Conservation (phyloP, 345 rosid species). For the Capsella bursapastoris region DNA sequence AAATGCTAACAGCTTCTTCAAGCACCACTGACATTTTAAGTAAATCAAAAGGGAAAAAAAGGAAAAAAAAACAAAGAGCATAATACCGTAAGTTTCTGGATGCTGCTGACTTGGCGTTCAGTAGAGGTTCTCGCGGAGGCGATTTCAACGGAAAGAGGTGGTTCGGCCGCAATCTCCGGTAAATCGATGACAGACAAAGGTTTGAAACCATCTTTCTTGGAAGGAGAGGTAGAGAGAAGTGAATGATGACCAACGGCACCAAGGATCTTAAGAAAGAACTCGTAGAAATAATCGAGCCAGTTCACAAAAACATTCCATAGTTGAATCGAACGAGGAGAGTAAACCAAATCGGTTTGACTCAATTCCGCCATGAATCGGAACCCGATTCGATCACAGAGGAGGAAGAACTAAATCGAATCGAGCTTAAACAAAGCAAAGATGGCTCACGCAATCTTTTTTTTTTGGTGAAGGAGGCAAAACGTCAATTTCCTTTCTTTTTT, state of each 20-base stretch:
- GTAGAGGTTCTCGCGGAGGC: too few relatives aligned
- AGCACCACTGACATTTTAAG: too few relatives aligned
- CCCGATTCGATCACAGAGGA: background rate
- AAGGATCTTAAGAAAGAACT: conserved; percentile 63
- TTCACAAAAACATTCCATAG: conserved; percentile 63
- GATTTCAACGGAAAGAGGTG: too few relatives aligned
- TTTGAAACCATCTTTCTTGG: conserved; percentile 50
- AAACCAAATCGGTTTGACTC: conserved; percentile 69
- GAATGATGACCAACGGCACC: conserved; percentile 59
- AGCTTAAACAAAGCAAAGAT: background rate
- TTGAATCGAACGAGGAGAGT: conserved; percentile 61
- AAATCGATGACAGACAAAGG: conserved; percentile 37
- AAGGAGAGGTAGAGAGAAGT: conserved; percentile 48
- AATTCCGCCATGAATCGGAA: conserved; percentile 67
- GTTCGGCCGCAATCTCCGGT: too few relatives aligned
- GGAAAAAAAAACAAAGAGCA: too few relatives aligned
- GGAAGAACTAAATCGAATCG: too few relatives aligned
- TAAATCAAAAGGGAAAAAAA: too few relatives aligned
- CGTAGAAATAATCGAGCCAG: conserved; percentile 79
- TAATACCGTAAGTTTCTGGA: too few relatives aligned
- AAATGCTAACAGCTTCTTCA: too few relatives aligned
- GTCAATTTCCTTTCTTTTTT: too few relatives aligned
- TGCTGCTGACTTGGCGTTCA: too few relatives aligned
- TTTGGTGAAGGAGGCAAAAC: background rate
- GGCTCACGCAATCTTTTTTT: background rate